Percentiles rank a stretch among this genome's conserved stretches.
Conservation (phyloP, 306 rosid genomes). For the Albizia julibrissin region DNA sequence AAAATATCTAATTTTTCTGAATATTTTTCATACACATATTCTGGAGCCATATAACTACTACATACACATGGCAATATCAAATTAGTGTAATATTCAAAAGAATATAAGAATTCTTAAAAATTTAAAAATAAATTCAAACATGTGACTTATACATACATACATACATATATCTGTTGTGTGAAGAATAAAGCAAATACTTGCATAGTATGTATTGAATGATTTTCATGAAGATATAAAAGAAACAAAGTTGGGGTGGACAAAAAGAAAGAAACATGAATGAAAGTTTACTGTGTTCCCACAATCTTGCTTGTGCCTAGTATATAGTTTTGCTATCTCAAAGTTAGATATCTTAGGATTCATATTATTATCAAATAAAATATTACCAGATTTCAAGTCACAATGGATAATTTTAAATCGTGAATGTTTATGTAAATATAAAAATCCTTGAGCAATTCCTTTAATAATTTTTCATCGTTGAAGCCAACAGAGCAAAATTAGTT, state of each 20-base stretch:
- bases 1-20: slow-evolving; percentile 48
- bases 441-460: background rate
- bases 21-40: slow-evolving; percentile 44
- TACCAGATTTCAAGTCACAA: background rate
- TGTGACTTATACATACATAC: no score
- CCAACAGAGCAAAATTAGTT: background rate
- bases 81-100: background rate
- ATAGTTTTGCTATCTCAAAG: background rate
- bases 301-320: background rate
- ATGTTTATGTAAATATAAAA: background rate
- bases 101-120: background rate
- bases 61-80: background rate
- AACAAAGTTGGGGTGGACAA: no score
- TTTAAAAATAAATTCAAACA: background rate
- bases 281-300: background rate
- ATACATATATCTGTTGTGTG: background rate
- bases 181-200: background rate
- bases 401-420: background rate
- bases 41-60: slow-evolving; percentile 46
- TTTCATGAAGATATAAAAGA: background rate
- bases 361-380: background rate
- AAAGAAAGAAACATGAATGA: background rate
- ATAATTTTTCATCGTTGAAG: background rate
- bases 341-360: background rate
- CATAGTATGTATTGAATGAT: background rate